These are phyloP conservation scores for Juglanconis sp. DNA, from an alignment of 2,329 filamentous ascomycete genomes.

Conservation along the genomic window DNA sequence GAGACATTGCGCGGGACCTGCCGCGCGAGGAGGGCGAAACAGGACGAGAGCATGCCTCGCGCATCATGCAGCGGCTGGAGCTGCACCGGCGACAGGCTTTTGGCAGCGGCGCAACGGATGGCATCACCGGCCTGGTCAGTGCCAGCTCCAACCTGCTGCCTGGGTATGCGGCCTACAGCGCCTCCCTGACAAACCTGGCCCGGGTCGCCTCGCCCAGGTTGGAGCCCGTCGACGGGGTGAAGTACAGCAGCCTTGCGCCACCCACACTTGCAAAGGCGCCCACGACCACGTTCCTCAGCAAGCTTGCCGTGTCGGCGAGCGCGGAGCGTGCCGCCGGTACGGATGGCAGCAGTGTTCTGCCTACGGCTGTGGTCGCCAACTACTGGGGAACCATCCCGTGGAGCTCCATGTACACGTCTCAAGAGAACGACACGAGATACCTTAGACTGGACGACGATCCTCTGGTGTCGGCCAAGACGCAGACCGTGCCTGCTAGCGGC, in stretches of 20 bases:
- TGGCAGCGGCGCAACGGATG: slow-evolving; percentile 48
- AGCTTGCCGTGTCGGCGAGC: slow-evolving; percentile 76
- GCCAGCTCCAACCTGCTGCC: slow-evolving; percentile 78
- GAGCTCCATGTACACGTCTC: slow-evolving; percentile 37
- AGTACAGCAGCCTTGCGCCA: slow-evolving; percentile 69
- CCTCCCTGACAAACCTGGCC: slow-evolving; percentile 24
- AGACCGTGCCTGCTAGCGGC: slow-evolving; percentile 26
- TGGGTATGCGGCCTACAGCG: slow-evolving; percentile 39
- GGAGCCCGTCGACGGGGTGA: slow-evolving; percentile 41
- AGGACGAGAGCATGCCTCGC: slow-evolving; percentile 74
- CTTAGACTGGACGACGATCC: slow-evolving; percentile 31
- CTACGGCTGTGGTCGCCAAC: slow-evolving; percentile 85
- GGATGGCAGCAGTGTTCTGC: slow-evolving; percentile 58
- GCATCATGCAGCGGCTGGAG: slow-evolving; percentile 91
- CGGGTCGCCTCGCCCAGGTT: slow-evolving; percentile 32
- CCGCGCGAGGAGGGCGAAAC: slow-evolving; percentile 67
- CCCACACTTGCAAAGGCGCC: slow-evolving; percentile 80
- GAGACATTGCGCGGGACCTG: slow-evolving; percentile 45
- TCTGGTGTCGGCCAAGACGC: slow-evolving; percentile 34
- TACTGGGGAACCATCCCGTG: slow-evolving; percentile 89
- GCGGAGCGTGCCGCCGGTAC: slow-evolving; percentile 69
- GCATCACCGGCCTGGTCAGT: slow-evolving; percentile 82
- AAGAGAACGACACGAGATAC: slow-evolving; percentile 22
- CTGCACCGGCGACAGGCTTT: slow-evolving; percentile 76
- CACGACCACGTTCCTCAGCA: slow-evolving; percentile 80